Conservation (phyloP, 495 filamentous ascomycete genomes). For the Viridothelium virens region DNA sequence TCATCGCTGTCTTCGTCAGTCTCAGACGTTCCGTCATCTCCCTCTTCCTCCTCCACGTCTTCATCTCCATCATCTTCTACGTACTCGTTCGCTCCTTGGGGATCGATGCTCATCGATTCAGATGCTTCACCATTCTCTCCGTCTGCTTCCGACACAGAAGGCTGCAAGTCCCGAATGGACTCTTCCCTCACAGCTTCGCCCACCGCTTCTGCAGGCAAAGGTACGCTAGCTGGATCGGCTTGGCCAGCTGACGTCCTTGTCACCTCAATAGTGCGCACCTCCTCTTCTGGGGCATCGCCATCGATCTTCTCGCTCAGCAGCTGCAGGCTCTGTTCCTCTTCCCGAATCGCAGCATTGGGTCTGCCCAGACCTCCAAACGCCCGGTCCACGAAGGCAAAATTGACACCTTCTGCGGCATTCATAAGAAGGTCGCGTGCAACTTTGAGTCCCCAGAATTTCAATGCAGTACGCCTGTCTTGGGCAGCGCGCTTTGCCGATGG, state of each 20-base stretch:
- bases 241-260: background rate
- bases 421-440: constrained; percentile 56
- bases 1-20: constrained; percentile 31
- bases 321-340: constrained; percentile 26
- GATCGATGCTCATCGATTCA: background rate
- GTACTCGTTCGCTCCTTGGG: constrained; percentile 20
- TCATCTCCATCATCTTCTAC: constrained; percentile 33
- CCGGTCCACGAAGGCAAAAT: constrained; percentile 51
- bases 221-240: background rate
- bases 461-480: constrained; percentile 37
- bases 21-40: constrained; percentile 34
- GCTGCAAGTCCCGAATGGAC: constrained; percentile 15
- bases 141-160: constrained; percentile 3
- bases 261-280: constrained; percentile 11
- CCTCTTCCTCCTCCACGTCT: constrained; percentile 34
- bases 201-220: constrained; percentile 6
- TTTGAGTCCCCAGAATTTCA: constrained; percentile 53
- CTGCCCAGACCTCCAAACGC: constrained; percentile 55
- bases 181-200: constrained; percentile 13
- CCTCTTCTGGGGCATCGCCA: constrained; percentile 22
- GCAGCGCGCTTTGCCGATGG: background rate
- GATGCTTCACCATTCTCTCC: background rate
- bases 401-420: constrained; percentile 50
- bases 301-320: constrained; percentile 22
- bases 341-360: constrained; percentile 23